Percentiles rank a stretch among this genome's conserved stretches.
Evolutionary conservation across 2,329 filamentous ascomycete genomes (phyloP).

Genomic region (Pestalotiopsis sp.): DNA sequence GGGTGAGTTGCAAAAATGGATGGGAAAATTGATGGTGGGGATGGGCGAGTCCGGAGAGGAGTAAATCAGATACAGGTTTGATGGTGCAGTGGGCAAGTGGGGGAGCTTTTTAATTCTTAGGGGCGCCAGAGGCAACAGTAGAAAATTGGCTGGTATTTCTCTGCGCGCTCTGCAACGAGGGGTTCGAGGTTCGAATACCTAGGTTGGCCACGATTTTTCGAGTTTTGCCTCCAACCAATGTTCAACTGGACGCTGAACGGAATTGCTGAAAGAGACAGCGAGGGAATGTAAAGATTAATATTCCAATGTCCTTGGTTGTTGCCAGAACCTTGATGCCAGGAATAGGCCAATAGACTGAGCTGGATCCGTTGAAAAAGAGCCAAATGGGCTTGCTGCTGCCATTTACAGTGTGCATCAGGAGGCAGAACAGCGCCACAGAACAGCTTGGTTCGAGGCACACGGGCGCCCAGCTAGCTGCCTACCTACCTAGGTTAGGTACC

Average conservation of each 20-base stretch:
- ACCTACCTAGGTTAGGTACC: no score
- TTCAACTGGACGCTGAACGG: neutral
- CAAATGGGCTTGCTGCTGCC: neutral
- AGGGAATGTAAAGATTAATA: no score
- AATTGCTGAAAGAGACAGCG: neutral
- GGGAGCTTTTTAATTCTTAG: neutral
- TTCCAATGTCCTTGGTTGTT: no score
- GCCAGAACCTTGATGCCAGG: no score
- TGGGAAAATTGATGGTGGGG: constrained; percentile 1
- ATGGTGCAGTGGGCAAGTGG: constrained; percentile 6
- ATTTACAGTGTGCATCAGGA: neutral
- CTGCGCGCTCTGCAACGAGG: neutral
- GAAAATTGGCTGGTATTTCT: neutral
- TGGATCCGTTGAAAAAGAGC: no score
- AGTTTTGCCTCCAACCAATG: neutral
- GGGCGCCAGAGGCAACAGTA: neutral
- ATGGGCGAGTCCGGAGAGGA: neutral
- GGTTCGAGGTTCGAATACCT: constrained; percentile 6
- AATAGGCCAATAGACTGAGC: no score
- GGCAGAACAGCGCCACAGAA: neutral
- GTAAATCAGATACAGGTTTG: neutral
- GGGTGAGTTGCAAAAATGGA: constrained; percentile 1
- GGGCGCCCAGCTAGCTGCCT: neutral
- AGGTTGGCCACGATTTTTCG: constrained; percentile 1
- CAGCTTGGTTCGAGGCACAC: neutral